A percentile compares a stretch with the other conserved stretches of the same genome.
Evolutionary conservation across 345 rosid species (phyloP).

Genomic region (Acer saccharum): DNA sequence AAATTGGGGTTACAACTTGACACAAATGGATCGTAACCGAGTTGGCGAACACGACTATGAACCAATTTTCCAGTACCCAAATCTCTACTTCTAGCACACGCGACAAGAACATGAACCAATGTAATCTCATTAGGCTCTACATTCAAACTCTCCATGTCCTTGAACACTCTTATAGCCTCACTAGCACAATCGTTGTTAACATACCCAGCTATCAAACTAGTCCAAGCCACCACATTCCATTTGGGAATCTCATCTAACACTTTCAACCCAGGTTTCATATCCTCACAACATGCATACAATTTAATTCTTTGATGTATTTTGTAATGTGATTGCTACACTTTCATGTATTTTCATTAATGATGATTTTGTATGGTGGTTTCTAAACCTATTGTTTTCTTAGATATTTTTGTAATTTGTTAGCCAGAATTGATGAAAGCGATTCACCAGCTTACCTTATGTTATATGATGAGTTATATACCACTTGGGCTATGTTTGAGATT

Average conservation of each 20-base stretch:
- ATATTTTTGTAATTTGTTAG: too few species aligned
- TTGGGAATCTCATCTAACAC: conserved; percentile 38
- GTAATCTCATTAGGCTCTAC: conserved; percentile 38
- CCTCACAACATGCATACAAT: conserved; percentile 18
- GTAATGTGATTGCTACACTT: too few species aligned
- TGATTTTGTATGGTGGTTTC: too few species aligned
- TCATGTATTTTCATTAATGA: too few species aligned
- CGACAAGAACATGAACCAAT: conserved; percentile 36
- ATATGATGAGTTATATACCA: too few species aligned
- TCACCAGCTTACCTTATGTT: too few species aligned
- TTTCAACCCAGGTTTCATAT: conserved; percentile 24
- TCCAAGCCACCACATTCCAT: conserved; percentile 41
- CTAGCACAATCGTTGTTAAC: conserved; percentile 23
- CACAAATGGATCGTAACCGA: conserved; percentile 32
- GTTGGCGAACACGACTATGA: conserved; percentile 25
- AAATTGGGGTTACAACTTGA: conserved; percentile 21
- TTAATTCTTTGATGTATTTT: too few species aligned
- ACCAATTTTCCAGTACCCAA: conserved; percentile 30
- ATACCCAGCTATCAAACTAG: conserved; percentile 39
- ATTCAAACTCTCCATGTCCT: conserved; percentile 26
- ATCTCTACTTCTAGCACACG: conserved; percentile 32
- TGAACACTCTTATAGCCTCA: conserved; percentile 27
- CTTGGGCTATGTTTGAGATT: too few species aligned
- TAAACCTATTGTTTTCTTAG: too few species aligned
- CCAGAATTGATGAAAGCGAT: too few species aligned